A percentile compares a stretch with the other conserved stretches of the same genome.
phyloP scores from a whole-genome alignment of 106 monocot genomes.

The Dioscorea alata region DNA sequence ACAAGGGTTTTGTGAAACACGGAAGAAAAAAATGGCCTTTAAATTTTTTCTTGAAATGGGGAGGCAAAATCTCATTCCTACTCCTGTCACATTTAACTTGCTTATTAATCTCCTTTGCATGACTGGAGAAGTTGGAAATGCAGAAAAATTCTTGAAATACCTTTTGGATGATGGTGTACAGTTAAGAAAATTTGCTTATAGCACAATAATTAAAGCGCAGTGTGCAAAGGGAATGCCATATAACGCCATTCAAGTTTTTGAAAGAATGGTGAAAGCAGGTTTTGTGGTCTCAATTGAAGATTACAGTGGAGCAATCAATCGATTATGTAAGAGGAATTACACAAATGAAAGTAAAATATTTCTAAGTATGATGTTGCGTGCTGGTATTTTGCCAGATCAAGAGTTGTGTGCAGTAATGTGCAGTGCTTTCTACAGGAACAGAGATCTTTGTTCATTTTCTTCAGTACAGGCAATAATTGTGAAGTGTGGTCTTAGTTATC shows the following conservation, averaged over 20 bases:
- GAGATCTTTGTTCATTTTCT: conserved; percentile 18
- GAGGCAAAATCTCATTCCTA: conserved; percentile 25
- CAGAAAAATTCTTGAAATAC: conserved; percentile 35
- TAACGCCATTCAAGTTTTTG: conserved; percentile 48
- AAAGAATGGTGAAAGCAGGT: conserved; percentile 46
- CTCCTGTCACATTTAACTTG: conserved; percentile 59
- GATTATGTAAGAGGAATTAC: conserved; percentile 49
- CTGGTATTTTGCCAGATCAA: conserved; percentile 51
- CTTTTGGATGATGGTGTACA: conserved; percentile 30
- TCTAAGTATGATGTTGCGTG: conserved; percentile 45
- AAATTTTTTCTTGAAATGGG: conserved; percentile 37
- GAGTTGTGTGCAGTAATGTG: conserved; percentile 26
- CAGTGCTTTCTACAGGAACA: conserved; percentile 23
- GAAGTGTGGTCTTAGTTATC: conserved; percentile 34
- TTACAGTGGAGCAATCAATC: conserved; percentile 57
- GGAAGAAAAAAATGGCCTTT: conserved; percentile 29
- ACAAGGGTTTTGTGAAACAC: conserved; percentile 50
- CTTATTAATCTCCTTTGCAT: conserved; percentile 55
- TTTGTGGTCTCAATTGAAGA: conserved; percentile 48
- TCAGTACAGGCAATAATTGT: conserved; percentile 34
- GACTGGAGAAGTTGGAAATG: conserved; percentile 14
- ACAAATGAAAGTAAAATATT: conserved; percentile 38
- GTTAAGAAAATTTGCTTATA: conserved; percentile 67
- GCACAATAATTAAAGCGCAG: conserved; percentile 52
- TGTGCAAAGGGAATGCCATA: conserved; percentile 52